phyloP scores from a whole-genome alignment of 106 monocot genomes.

The Vanilla planifolia region DNA sequence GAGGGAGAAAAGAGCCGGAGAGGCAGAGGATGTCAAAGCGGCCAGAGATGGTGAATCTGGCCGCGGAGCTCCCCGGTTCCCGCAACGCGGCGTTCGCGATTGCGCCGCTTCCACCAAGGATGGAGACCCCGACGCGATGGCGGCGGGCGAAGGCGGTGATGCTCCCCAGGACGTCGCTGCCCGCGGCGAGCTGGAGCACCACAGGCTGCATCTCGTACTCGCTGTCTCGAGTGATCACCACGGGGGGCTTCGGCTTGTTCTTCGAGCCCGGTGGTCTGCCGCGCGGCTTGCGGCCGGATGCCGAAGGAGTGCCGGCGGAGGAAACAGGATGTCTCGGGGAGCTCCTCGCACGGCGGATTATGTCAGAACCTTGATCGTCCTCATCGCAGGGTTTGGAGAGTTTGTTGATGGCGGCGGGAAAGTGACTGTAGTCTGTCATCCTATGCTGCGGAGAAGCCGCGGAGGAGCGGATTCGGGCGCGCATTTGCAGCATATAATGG shows the following conservation, averaged over 20 bases:
- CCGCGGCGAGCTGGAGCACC: slow-evolving; percentile 10
- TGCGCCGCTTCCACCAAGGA: slow-evolving; percentile 1
- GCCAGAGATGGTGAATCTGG: slow-evolving; percentile 28
- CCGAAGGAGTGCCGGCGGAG: background rate
- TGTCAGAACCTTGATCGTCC: background rate
- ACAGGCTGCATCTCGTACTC: slow-evolving; percentile 7
- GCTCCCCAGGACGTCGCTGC: slow-evolving; percentile 14
- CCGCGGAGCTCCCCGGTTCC: slow-evolving; percentile 18
- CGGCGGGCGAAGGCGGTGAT: slow-evolving; percentile 10
- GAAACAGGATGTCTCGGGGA: background rate
- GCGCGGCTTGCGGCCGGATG: slow-evolving; percentile 5
- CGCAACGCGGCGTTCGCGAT: slow-evolving; percentile 8
- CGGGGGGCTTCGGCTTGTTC: slow-evolving; percentile 20
- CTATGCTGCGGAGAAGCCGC: too few relatives aligned
- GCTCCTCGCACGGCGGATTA: background rate
- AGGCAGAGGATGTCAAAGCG: slow-evolving; percentile 43
- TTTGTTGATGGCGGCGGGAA: background rate
- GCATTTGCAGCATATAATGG: too few relatives aligned
- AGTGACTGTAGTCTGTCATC: background rate
- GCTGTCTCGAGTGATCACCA: slow-evolving; percentile 9
- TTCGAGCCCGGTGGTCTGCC: slow-evolving; percentile 18
- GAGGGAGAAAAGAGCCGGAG: slow-evolving; percentile 24
- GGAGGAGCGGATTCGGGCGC: too few relatives aligned
- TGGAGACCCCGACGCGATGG: slow-evolving; percentile 1
- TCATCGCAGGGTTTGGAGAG: slow-evolving; percentile 1